phyloP scores from a whole-genome alignment of 2,329 filamentous ascomycete genomes.

The Fusarium verrucosum region DNA sequence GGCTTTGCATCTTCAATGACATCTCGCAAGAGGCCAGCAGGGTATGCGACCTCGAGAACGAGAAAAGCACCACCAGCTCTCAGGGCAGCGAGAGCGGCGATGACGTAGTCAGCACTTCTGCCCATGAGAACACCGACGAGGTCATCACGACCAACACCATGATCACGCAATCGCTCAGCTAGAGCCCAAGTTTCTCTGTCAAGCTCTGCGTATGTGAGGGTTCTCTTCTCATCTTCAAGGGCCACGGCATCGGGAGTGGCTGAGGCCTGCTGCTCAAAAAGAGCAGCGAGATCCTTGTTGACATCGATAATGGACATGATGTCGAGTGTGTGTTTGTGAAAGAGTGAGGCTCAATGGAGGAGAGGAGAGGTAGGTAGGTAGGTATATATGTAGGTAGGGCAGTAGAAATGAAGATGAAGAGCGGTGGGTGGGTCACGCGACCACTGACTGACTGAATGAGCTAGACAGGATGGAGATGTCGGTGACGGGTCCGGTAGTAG shows the following conservation, averaged over 20 bases:
- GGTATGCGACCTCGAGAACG: constrained; percentile 82
- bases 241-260: constrained; percentile 75
- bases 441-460: too few species aligned
- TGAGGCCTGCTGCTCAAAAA: constrained; percentile 75
- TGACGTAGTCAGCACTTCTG: constrained; percentile 80
- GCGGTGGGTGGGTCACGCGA: constrained; percentile 45
- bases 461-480: constrained; percentile 28
- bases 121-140: constrained; percentile 80
- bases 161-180: constrained; percentile 68
- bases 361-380: background rate
- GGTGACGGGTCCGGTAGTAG: constrained; percentile 38
- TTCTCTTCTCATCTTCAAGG: constrained; percentile 73
- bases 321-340: constrained; percentile 11
- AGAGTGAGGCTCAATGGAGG: background rate
- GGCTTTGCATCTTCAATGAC: constrained; percentile 80
- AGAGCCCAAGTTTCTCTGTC: constrained; percentile 73
- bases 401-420: constrained; percentile 16
- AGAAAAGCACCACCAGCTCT: constrained; percentile 82
- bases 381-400: too few species aligned
- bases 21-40: constrained; percentile 75
- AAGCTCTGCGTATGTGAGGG: constrained; percentile 77
- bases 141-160: constrained; percentile 76
- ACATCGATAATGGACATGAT: constrained; percentile 74
- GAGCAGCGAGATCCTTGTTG: constrained; percentile 75
- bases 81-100: constrained; percentile 80